These are phyloP conservation scores for Microbotryum scabiosae DNA, from an alignment of 1,284 basidiomycete genomes.

Conservation along the genomic window DNA sequence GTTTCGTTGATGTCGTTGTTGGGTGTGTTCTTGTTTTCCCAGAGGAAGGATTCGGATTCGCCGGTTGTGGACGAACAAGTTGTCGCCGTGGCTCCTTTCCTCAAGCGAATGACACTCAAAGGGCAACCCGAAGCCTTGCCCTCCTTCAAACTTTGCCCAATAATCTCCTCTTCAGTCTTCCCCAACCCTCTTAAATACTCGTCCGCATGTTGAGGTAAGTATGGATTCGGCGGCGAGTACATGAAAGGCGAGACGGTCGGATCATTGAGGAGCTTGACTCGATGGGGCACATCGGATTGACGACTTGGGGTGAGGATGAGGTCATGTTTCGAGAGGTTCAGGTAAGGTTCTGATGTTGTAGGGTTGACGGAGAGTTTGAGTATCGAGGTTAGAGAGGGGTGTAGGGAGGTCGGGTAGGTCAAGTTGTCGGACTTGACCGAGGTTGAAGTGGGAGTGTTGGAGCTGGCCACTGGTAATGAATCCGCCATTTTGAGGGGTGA, in stretches of 20 bases:
- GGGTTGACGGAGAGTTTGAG: neutral
- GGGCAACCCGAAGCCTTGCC: no score
- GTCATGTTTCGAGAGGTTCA: neutral
- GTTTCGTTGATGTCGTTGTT: no score
- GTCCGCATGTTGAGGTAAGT: neutral
- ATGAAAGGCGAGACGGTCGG: constrained; percentile 1
- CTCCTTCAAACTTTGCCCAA: no score
- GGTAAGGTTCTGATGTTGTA: neutral
- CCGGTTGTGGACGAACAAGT: no score
- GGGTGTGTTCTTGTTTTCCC: no score
- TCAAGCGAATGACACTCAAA: no score
- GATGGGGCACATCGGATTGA: neutral
- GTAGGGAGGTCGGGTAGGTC: neutral
- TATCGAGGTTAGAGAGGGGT: neutral
- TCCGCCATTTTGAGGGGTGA: neutral
- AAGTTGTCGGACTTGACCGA: neutral
- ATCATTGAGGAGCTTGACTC: neutral
- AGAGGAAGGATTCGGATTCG: no score
- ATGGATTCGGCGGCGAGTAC: neutral
- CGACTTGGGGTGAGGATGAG: constrained; percentile 2
- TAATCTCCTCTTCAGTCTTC: no score
- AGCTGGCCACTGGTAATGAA: neutral
- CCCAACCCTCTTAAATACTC: neutral
- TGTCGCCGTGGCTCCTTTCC: no score
- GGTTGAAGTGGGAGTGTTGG: neutral